Evolutionary conservation across 495 filamentous ascomycete species (phyloP).

Genomic region (Amniculicola lignicola): DNA sequence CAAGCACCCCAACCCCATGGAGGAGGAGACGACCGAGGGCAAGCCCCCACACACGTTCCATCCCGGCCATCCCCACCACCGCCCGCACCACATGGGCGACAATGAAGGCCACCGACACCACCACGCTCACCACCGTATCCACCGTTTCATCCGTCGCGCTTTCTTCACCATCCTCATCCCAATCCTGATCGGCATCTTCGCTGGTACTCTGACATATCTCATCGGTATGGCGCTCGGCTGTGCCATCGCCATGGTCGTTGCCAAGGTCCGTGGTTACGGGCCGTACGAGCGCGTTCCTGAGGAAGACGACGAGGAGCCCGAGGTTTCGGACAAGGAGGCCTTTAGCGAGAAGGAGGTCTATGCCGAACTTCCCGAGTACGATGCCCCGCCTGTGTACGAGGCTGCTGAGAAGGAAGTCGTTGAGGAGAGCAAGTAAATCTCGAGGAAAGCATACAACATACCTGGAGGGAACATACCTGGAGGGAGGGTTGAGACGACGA

Average conservation of each 20-base stretch:
- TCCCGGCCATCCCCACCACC: slow-evolving; percentile 19
- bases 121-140: slow-evolving; percentile 22
- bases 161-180: slow-evolving; percentile 33
- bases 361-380: slow-evolving; percentile 27
- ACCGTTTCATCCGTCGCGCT: slow-evolving; percentile 29
- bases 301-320: slow-evolving; percentile 26
- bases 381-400: slow-evolving; percentile 35
- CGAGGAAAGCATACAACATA: neutral
- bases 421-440: slow-evolving; percentile 12
- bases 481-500: no score
- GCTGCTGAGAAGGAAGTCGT: slow-evolving; percentile 34
- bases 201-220: slow-evolving; percentile 34
- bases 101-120: slow-evolving; percentile 29
- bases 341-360: slow-evolving; percentile 32
- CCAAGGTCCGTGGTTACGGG: slow-evolving; percentile 27
- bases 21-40: slow-evolving; percentile 7
- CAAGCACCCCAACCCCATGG: slow-evolving; percentile 31
- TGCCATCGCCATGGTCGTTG: slow-evolving; percentile 29
- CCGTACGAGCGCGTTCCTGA: slow-evolving; percentile 19
- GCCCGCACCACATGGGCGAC: slow-evolving; percentile 13
- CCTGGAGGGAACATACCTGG: no score
- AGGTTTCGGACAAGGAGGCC: neutral
- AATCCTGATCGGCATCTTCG: slow-evolving; percentile 36
- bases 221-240: slow-evolving; percentile 36
- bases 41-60: slow-evolving; percentile 28